These are phyloP conservation scores for Ceratocystis variospora DNA, from an alignment of 2,329 filamentous ascomycete genomes.

Conservation along the genomic window DNA sequence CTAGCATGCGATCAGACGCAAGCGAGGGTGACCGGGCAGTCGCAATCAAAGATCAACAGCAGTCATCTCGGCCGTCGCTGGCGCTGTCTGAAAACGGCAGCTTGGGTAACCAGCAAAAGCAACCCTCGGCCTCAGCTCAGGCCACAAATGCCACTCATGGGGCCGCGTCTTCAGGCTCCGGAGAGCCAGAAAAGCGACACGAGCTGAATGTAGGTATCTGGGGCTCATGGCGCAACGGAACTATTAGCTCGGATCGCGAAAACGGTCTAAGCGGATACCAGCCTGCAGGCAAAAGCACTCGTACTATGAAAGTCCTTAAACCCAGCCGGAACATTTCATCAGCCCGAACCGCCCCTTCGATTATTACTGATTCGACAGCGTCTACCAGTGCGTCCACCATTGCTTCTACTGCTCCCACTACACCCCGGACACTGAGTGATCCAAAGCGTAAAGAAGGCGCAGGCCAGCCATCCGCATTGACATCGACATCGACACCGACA, in stretches of 20 bases:
- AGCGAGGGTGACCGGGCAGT: slow-evolving; percentile 12
- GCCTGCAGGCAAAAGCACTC: slow-evolving; percentile 45
- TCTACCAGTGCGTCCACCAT: neutral
- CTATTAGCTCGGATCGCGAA: slow-evolving; percentile 35
- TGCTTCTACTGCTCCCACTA: slow-evolving; percentile 24
- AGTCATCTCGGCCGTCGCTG: neutral
- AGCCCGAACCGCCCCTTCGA: slow-evolving; percentile 27
- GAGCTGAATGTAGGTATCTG: slow-evolving; percentile 40
- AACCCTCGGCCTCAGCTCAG: slow-evolving; percentile 17
- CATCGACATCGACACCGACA: neutral
- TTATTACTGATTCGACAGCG: neutral
- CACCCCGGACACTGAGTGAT: slow-evolving; percentile 24
- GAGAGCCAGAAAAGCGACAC: slow-evolving; percentile 11
- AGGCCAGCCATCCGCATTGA: neutral
- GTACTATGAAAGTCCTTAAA: slow-evolving; percentile 83
- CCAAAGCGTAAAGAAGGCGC: slow-evolving; percentile 26
- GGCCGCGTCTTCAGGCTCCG: slow-evolving; percentile 21
- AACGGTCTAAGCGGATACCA: slow-evolving; percentile 49
- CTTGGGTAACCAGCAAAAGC: slow-evolving; percentile 1
- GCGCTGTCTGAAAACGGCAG: slow-evolving; percentile 17
- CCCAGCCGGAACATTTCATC: slow-evolving; percentile 53
- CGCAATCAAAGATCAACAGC: neutral
- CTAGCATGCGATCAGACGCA: slow-evolving; percentile 12
- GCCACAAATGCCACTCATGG: slow-evolving; percentile 24
- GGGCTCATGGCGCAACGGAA: slow-evolving; percentile 55